phyloP scores from a whole-genome alignment of 805 yeast genomes.

The Saccharomyces eubayanus region DNA sequence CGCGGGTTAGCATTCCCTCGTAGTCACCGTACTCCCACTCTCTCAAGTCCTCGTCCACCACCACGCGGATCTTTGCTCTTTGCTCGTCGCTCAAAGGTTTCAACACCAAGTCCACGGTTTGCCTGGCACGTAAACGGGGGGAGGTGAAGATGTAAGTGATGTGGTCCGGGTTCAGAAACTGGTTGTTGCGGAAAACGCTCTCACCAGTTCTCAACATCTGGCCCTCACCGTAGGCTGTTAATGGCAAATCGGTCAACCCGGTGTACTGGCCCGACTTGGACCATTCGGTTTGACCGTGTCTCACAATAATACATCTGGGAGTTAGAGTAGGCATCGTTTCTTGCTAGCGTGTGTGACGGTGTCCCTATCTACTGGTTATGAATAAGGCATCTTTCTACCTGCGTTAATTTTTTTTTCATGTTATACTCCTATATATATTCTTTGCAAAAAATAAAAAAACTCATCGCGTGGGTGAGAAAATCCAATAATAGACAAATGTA shows the following conservation, averaged over 20 bases:
- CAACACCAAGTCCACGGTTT: conserved; percentile 60
- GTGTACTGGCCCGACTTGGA: conserved; percentile 90
- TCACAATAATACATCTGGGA: conserved; percentile 63
- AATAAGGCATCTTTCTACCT: not conserved
- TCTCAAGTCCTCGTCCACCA: conserved; percentile 60
- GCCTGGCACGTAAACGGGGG: conserved; percentile 73
- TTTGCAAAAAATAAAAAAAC: not conserved
- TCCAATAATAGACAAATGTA: not conserved
- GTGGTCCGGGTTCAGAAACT: conserved; percentile 54
- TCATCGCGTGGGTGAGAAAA: not conserved
- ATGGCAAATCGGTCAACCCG: conserved; percentile 70
- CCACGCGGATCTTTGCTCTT: conserved; percentile 36
- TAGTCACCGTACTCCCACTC: conserved; percentile 98
- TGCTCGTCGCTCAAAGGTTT: conserved; percentile 39
- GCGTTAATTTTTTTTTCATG: not conserved
- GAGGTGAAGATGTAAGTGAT: conserved; percentile 65
- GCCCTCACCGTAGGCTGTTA: conserved; percentile 68
- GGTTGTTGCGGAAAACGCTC: conserved; percentile 50
- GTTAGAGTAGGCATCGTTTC: conserved; percentile 31
- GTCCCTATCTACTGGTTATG: not conserved
- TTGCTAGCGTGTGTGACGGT: conserved; percentile 9
- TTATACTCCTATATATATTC: not conserved
- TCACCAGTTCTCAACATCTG: conserved; percentile 72
- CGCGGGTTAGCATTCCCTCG: conserved; percentile 68
- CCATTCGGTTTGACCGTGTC: conserved; percentile 95